These are phyloP conservation scores for Dalbergia oliveri DNA, from an alignment of 306 rosid species.

Conservation along the genomic window DNA sequence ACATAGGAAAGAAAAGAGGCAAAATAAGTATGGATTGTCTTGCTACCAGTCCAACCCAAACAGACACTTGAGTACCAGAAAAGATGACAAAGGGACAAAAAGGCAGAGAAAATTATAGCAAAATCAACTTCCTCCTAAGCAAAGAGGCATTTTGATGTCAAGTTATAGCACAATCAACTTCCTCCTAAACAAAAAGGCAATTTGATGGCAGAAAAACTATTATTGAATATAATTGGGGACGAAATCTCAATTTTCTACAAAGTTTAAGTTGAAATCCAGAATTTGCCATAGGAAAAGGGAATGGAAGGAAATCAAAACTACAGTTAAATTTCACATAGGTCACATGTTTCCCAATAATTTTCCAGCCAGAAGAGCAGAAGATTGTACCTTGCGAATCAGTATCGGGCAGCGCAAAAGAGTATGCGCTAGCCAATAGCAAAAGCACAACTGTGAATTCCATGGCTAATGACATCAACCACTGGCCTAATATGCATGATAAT, in stretches of 20 bases:
- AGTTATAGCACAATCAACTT: not conserved
- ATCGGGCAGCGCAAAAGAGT: constrained; percentile 55
- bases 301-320: constrained; percentile 25
- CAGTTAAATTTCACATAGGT: constrained; percentile 1
- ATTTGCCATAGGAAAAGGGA: not conserved
- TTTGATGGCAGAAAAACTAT: not conserved
- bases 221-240: not conserved
- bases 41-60: not conserved
- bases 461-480: constrained; percentile 50
- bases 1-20: not conserved
- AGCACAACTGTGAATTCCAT: constrained; percentile 60
- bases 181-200: not conserved
- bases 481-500: constrained; percentile 38
- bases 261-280: constrained; percentile 6
- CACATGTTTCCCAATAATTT: not conserved
- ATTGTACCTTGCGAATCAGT: constrained; percentile 77
- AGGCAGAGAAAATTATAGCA: not conserved
- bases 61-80: not conserved
- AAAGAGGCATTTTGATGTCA: not conserved
- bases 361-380: not conserved
- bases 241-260: constrained; percentile 20
- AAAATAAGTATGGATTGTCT: not conserved
- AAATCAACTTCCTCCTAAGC: constrained; percentile 3
- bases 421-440: constrained; percentile 57
- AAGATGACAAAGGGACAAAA: not conserved